These are phyloP conservation scores for Penicillium fimorum DNA, from an alignment of 495 filamentous ascomycete genomes.

Conservation along the genomic window DNA sequence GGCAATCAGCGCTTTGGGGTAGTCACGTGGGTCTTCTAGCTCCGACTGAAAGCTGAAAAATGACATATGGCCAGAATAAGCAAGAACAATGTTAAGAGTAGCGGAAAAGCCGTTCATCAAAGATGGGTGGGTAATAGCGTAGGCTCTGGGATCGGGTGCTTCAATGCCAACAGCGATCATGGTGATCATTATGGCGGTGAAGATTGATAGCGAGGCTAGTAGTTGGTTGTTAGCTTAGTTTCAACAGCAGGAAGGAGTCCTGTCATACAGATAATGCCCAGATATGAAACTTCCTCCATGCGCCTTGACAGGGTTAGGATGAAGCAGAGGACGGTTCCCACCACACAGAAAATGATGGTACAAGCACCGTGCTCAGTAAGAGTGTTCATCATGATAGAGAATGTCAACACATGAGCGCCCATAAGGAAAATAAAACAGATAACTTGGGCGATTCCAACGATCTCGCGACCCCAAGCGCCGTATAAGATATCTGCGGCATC, in stretches of 20 bases:
- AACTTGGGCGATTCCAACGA: conserved; percentile 59
- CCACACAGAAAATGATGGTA: conserved; percentile 59
- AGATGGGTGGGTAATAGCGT: conserved; percentile 16
- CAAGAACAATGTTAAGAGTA: conserved; percentile 29
- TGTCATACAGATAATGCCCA: not conserved
- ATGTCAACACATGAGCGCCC: conserved; percentile 71
- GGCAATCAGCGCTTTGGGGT: conserved; percentile 53
- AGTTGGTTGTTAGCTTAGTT: not conserved
- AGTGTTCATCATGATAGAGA: conserved; percentile 67
- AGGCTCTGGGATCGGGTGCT: conserved; percentile 16
- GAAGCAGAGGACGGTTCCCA: conserved; percentile 24
- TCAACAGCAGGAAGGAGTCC: not conserved
- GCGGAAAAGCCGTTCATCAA: conserved; percentile 46
- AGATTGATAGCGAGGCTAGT: conserved; percentile 57
- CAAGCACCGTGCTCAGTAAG: conserved; percentile 64
- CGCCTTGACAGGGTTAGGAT: conserved; percentile 6
- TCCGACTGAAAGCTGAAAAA: conserved; percentile 69
- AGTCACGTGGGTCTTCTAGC: conserved; percentile 58
- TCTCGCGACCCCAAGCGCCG: conserved; percentile 60
- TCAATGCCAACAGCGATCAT: conserved; percentile 58
- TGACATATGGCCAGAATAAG: conserved; percentile 29
- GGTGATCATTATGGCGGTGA: conserved; percentile 60
- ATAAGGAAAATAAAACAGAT: conserved; percentile 68
- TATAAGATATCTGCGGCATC: conserved; percentile 68
- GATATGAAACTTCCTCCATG: conserved; percentile 2